These are phyloP conservation scores for Citropsis articulata DNA, from an alignment of 345 rosid species.

Conservation along the genomic window DNA sequence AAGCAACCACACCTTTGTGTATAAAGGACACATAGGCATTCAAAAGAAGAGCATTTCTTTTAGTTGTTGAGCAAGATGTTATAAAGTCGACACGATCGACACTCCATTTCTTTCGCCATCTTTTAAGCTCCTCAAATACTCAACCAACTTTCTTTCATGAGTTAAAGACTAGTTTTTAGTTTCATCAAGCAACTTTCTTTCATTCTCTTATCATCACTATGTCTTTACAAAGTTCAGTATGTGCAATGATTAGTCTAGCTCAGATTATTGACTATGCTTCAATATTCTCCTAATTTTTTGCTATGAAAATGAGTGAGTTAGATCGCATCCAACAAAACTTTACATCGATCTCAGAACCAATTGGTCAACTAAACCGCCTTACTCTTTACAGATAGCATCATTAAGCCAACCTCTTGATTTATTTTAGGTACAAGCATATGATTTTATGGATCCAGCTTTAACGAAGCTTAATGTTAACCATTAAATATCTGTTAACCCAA, in stretches of 20 bases:
- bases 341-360: neutral
- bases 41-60: constrained; percentile 74
- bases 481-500: neutral
- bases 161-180: too few species aligned
- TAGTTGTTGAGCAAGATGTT: constrained; percentile 77
- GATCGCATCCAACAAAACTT: neutral
- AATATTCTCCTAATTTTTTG: neutral
- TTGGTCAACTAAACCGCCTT: neutral
- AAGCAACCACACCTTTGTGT: constrained; percentile 56
- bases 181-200: neutral
- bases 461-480: neutral
- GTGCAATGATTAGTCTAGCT: neutral
- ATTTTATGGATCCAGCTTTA: neutral
- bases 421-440: neutral
- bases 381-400: neutral
- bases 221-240: neutral
- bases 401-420: neutral
- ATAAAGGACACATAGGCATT: constrained; percentile 74
- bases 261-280: neutral
- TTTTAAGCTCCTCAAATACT: constrained; percentile 76
- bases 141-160: too few species aligned
- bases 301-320: neutral
- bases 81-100: constrained; percentile 52
- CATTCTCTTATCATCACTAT: neutral
- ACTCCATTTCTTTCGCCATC: constrained; percentile 68